Evolutionary conservation across 1,284 basidiomycete genomes (phyloP).

Genomic region (Retiboletus flavoniger): DNA sequence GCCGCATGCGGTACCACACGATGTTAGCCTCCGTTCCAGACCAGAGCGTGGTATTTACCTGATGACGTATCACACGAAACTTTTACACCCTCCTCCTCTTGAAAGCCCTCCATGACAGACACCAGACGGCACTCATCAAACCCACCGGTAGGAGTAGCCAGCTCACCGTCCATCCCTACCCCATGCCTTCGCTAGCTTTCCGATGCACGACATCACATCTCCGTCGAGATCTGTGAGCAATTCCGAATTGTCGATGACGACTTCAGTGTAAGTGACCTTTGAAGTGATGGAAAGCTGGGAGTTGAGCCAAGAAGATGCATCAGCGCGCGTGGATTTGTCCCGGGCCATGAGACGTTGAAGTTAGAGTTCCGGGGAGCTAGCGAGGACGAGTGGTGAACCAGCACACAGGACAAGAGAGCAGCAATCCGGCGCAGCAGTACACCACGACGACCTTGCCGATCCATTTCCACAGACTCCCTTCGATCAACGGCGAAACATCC

Average conservation of each 20-base stretch:
- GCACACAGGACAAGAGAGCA: not conserved
- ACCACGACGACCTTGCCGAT: constrained; percentile 86
- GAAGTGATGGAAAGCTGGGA: constrained; percentile 80
- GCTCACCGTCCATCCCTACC: constrained; percentile 68
- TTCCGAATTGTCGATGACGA: constrained; percentile 89
- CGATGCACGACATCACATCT: constrained; percentile 70
- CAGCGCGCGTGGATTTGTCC: constrained; percentile 55
- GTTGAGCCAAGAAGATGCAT: constrained; percentile 72
- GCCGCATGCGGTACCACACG: too few species aligned
- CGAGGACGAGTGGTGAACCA: not conserved
- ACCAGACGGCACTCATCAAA: constrained; percentile 32
- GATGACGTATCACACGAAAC: not conserved
- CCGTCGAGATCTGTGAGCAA: constrained; percentile 63
- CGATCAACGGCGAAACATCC: constrained; percentile 93
- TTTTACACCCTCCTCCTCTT: constrained; percentile 9
- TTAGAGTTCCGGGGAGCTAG: constrained; percentile 73
- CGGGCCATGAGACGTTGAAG: constrained; percentile 76
- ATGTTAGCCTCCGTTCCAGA: too few species aligned
- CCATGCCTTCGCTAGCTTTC: constrained; percentile 51
- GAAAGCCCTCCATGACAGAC: constrained; percentile 23
- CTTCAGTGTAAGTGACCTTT: constrained; percentile 83
- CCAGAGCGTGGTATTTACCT: not conserved
- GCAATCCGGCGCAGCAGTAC: constrained; percentile 64
- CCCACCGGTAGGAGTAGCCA: constrained; percentile 73
- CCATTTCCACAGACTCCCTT: constrained; percentile 84